phyloP scores from a whole-genome alignment of 1,139 yeast species.

The Spathaspora sp. region DNA sequence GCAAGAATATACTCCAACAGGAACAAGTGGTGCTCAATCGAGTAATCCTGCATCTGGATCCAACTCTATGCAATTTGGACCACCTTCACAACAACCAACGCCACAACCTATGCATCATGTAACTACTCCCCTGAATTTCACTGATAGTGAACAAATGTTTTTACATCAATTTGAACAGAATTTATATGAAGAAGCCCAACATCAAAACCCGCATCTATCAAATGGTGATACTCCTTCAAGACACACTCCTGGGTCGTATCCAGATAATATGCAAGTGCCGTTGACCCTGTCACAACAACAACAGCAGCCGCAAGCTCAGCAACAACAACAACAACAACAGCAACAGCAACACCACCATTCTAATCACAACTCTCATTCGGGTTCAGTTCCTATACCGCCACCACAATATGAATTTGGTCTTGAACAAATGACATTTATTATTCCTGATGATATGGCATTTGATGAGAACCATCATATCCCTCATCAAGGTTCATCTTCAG shows the following conservation, averaged over 20 bases:
- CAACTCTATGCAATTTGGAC: slow-evolving; percentile 5
- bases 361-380: slow-evolving; percentile 8
- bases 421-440: slow-evolving; percentile 28
- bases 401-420: slow-evolving; percentile 24
- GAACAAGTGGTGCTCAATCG: slow-evolving; percentile 4
- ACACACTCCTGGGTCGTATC: slow-evolving; percentile 15
- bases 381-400: slow-evolving; percentile 11
- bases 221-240: slow-evolving; percentile 7
- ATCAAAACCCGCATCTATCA: slow-evolving; percentile 10
- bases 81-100: slow-evolving; percentile 10
- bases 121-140: slow-evolving; percentile 14
- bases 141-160: slow-evolving; percentile 25
- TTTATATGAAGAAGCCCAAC: slow-evolving; percentile 20
- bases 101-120: slow-evolving; percentile 8
- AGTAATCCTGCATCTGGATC: slow-evolving; percentile 7
- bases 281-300: too few relatives aligned
- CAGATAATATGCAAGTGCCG: slow-evolving; percentile 11
- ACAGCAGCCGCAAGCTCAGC: slow-evolving; percentile 1
- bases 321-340: slow-evolving; percentile 12
- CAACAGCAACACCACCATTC: slow-evolving; percentile 10
- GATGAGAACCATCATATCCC: slow-evolving; percentile 13
- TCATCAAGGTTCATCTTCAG: slow-evolving; percentile 22
- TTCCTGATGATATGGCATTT: slow-evolving; percentile 28
- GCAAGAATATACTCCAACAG: slow-evolving; percentile 10
- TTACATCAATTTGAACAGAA: slow-evolving; percentile 27